Base-by-base conservation (phyloP, 805 yeast species). In the Pichia cephalocereana region DNA sequence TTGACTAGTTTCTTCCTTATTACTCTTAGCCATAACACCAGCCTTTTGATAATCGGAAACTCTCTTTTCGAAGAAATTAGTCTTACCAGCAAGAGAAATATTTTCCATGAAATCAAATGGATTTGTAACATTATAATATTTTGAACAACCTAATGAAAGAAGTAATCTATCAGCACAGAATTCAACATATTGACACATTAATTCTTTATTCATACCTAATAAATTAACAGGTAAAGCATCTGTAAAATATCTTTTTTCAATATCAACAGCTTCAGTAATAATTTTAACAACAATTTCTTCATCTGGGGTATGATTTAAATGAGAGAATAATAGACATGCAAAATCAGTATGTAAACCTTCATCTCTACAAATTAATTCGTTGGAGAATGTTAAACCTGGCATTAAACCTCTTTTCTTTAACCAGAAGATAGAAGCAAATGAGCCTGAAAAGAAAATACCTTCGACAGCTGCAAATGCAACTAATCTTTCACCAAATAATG, bases 61-160 rank as follows among this genome's bases (percentile, higher is more conserved):
- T 74, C 99, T 86, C 81, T 91, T 91, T 77, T 91, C 99, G 66
- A 91, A 91, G 81, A 91, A 91, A 77, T 93, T 91, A 61, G 99
- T 91, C 80, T 91, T 91, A 71, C 99, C 99, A 51, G 97, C 95
- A 60, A 91, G 80, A 9, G 98, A 91, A 63, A 91, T 91, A 76
- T 93, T 91, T 76, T 91, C 99, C 99, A 91, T 91, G 67, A 91
- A 91, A 70, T 91, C 99, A 67, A 91, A 91, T 68, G 99, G 99
- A 69, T 91, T 91, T 54, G 86, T 74, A 52, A 77, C 91, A 61
- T 88, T 86, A 80, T 79, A 91, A 56, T 77, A 76, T 75, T 90
- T 90, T 71, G 83, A 75, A 77, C 88, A 87, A 57, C 99, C 99
- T 57, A 91, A 77, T 6, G 98, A 80, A 48, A 90, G 80, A 53